A percentile compares a stretch with the other conserved stretches of the same genome.
Conservation (phyloP, 768 basidiomycete species). For the Serendipita sp. region DNA sequence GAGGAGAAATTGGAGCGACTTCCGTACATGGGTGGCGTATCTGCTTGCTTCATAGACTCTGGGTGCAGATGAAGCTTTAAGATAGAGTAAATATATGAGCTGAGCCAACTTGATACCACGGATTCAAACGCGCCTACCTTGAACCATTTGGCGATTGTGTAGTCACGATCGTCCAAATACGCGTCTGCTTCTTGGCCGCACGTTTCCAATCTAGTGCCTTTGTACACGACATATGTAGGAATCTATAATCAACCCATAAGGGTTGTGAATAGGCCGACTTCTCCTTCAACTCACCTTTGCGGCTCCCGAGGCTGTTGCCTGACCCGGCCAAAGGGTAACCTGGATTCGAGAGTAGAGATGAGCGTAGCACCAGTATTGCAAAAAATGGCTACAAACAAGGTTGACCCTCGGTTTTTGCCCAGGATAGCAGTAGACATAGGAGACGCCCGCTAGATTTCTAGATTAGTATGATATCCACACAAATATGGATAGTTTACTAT, state of each 20-base stretch:
- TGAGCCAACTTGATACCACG: not conserved
- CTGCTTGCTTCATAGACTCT: not conserved
- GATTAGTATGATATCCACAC: no score
- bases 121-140: not conserved
- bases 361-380: no score
- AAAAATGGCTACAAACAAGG: not conserved
- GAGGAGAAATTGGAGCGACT: not conserved
- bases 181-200: constrained; percentile 6
- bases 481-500: not conserved
- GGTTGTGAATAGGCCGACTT: not conserved
- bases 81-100: not conserved
- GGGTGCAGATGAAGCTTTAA: constrained; percentile 8
- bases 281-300: not conserved
- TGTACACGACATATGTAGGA: constrained; percentile 2
- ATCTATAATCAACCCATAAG: not conserved
- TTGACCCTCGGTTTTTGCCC: not conserved
- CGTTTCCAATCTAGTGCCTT: not conserved
- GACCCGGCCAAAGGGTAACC: constrained; percentile 7
- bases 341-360: not conserved
- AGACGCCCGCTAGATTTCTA: not conserved
- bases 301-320: not conserved
- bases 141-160: constrained; percentile 9
- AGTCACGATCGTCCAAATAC: not conserved
- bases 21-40: not conserved
- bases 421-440: constrained; percentile 1